These are phyloP conservation scores for Purpureocillium takamizusanense DNA, from an alignment of 2,329 filamentous ascomycete species.

Conservation along the genomic window DNA sequence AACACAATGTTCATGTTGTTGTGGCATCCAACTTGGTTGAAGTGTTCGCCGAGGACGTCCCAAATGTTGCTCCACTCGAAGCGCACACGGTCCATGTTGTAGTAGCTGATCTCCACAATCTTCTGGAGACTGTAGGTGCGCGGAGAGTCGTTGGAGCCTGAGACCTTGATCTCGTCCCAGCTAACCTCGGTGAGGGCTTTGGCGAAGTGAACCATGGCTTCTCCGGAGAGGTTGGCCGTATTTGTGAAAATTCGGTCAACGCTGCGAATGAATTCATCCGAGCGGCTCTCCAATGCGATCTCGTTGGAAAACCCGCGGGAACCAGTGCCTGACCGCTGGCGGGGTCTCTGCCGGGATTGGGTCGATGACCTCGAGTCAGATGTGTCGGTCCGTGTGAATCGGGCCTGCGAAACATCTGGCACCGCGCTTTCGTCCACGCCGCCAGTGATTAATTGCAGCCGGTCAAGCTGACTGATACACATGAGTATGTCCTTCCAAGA, in stretches of 20 bases:
- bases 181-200: conserved; percentile 88
- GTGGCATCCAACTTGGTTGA: conserved; percentile 95
- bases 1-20: conserved; percentile 95
- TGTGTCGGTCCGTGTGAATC: conserved; percentile 52
- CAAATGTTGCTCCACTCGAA: conserved; percentile 99
- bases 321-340: conserved; percentile 44
- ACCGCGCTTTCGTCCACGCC: conserved; percentile 89
- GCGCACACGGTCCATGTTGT: conserved; percentile 97
- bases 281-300: conserved; percentile 85
- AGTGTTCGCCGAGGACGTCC: conserved; percentile 95
- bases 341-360: conserved; percentile 40
- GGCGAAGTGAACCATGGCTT: conserved; percentile 94
- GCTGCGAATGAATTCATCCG: conserved; percentile 83
- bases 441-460: conserved; percentile 87
- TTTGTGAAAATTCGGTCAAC: conserved; percentile 97
- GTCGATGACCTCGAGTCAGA: conserved; percentile 57
- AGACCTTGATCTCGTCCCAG: conserved; percentile 98
- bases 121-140: conserved; percentile 97
- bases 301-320: conserved; percentile 64
- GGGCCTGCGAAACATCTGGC: conserved; percentile 81
- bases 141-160: conserved; percentile 88
- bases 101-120: conserved; percentile 96
- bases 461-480: conserved; percentile 90
- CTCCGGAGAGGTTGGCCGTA: conserved; percentile 84
- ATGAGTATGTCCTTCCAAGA: conserved; percentile 96